Conservation (phyloP, 139 green algal species). For the Axilococcus clingmanii region DNA sequence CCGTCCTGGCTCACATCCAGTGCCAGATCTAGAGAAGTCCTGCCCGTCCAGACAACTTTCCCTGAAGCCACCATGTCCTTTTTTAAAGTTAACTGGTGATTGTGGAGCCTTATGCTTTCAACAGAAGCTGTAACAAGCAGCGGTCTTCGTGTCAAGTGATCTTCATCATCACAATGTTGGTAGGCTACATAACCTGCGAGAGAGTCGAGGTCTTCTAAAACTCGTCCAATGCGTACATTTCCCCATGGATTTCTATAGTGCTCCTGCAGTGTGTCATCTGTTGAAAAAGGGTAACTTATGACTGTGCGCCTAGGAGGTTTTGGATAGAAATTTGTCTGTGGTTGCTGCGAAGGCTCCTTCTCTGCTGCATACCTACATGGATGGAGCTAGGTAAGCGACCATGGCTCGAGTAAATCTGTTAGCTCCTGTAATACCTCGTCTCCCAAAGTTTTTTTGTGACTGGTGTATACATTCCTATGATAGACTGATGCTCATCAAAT, state of each 20-base stretch:
- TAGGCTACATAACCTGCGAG: conserved; percentile 71
- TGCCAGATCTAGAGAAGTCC: conserved; percentile 59
- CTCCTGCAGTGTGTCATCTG: conserved; percentile 24
- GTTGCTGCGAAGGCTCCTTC: neutral
- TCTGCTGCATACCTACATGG: neutral
- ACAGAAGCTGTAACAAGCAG: conserved; percentile 66
- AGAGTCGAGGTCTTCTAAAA: conserved; percentile 80
- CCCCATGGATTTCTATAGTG: conserved; percentile 73
- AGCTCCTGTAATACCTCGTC: conserved; percentile 4
- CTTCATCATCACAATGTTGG: conserved; percentile 34
- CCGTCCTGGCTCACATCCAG: conserved; percentile 37
- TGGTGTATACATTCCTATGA: conserved; percentile 40
- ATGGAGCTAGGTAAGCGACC: no score
- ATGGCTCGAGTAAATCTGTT: neutral
- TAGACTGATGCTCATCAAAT: conserved; percentile 4
- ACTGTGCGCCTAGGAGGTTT: neutral
- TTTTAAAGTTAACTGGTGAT: conserved; percentile 23
- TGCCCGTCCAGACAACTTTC: conserved; percentile 68
- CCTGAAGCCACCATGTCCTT: conserved; percentile 38
- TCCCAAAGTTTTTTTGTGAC: conserved; percentile 41
- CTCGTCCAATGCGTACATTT: conserved; percentile 49
- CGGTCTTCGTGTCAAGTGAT: conserved; percentile 26
- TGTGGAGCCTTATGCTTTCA: conserved; percentile 47
- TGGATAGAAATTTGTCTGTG: neutral
- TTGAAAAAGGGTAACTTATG: conserved; percentile 50